phyloP scores from a whole-genome alignment of 768 basidiomycete species.

The Leccinum imitatum region DNA sequence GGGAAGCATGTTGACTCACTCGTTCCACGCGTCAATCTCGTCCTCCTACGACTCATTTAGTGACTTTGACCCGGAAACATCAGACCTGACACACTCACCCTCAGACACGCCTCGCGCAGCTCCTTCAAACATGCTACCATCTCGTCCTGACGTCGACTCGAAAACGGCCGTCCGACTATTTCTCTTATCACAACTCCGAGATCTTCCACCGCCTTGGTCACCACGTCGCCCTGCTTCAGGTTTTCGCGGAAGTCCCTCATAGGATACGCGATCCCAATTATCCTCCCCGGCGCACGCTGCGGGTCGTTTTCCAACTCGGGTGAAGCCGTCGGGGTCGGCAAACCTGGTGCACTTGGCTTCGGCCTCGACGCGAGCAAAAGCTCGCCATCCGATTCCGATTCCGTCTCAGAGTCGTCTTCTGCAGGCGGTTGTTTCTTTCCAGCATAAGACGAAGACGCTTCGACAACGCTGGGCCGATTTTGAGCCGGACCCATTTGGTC shows the following conservation, averaged over 20 bases:
- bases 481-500: constrained; percentile 32
- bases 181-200: constrained; percentile 68
- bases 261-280: constrained; percentile 73
- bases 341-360: constrained; percentile 15
- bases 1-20: constrained; percentile 32
- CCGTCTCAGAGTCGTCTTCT: constrained; percentile 52
- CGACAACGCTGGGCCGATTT: constrained; percentile 11
- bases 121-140: constrained; percentile 70
- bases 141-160: constrained; percentile 61
- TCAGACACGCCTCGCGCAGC: constrained; percentile 65
- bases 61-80: neutral
- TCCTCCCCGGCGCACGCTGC: constrained; percentile 63
- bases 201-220: constrained; percentile 84
- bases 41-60: constrained; percentile 54
- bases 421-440: constrained; percentile 17
- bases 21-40: constrained; percentile 82
- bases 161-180: constrained; percentile 70
- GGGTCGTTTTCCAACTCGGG: constrained; percentile 44
- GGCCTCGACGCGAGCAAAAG: constrained; percentile 17
- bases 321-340: constrained; percentile 58
- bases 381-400: constrained; percentile 45
- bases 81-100: constrained; percentile 39
- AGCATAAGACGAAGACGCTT: neutral
- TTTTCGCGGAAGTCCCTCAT: constrained; percentile 76
- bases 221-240: constrained; percentile 70